Percentiles rank a stretch among this genome's conserved stretches.
Conservation (phyloP, 2,329 filamentous ascomycete species). For the Fusarium armeniacum region DNA sequence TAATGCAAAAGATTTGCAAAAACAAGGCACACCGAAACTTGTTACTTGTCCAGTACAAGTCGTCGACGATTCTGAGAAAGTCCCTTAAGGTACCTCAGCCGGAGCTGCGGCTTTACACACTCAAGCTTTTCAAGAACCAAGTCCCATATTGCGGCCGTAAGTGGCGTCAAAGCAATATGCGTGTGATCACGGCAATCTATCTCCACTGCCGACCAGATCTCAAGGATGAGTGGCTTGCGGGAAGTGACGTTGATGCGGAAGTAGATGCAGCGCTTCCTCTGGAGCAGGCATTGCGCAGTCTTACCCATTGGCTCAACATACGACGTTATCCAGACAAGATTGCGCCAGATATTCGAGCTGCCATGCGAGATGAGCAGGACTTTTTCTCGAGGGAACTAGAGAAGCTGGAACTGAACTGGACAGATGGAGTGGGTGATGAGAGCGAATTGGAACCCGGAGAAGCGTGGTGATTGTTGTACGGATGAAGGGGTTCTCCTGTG, state of each 20-base stretch:
- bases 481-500: slow-evolving; percentile 8
- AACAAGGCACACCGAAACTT: slow-evolving; percentile 95
- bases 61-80: slow-evolving; percentile 90
- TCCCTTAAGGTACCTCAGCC: slow-evolving; percentile 91
- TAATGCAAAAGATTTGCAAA: slow-evolving; percentile 98
- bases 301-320: slow-evolving; percentile 97
- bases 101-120: slow-evolving; percentile 88
- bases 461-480: slow-evolving; percentile 38
- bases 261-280: slow-evolving; percentile 93
- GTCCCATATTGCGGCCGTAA: slow-evolving; percentile 98
- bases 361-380: slow-evolving; percentile 79
- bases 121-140: slow-evolving; percentile 98
- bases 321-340: slow-evolving; percentile 85
- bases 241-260: slow-evolving; percentile 91
- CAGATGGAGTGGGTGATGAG: slow-evolving; percentile 57
- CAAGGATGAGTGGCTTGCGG: slow-evolving; percentile 93
- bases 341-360: slow-evolving; percentile 68
- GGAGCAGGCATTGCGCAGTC: slow-evolving; percentile 87
- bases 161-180: slow-evolving; percentile 98
- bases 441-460: slow-evolving; percentile 55
- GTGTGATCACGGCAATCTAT: slow-evolving; percentile 97
- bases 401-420: slow-evolving; percentile 72
- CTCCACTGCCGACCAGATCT: slow-evolving; percentile 93
- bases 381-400: slow-evolving; percentile 85
- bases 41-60: slow-evolving; percentile 95